Evolutionary conservation across 148 eudicot species (phyloP).

Genomic region (Rhododendron williamsianum): DNA sequence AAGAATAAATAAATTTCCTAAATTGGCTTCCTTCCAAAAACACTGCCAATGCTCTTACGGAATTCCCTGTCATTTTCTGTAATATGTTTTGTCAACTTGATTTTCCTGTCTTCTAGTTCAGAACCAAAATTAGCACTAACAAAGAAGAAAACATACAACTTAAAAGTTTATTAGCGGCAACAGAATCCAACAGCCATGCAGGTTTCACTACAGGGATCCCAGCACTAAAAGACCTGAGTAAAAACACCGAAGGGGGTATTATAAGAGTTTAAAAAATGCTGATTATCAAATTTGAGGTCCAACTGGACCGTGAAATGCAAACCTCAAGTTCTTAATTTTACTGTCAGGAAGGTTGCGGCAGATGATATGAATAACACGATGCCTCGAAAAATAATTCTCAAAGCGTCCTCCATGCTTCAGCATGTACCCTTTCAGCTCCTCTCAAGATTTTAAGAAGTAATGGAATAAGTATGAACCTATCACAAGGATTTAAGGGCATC

Average conservation of each 20-base stretch:
- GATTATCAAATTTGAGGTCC: not conserved
- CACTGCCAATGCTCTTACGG: not conserved
- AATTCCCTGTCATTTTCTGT: not conserved
- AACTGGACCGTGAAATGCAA: not conserved
- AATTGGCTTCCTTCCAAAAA: not conserved
- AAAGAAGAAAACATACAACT: conserved; percentile 53
- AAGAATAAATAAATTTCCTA: not conserved
- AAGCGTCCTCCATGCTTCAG: conserved; percentile 83
- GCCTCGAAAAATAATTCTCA: conserved; percentile 94
- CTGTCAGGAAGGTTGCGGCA: conserved; percentile 93
- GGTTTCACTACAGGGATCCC: conserved; percentile 96
- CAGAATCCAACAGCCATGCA: conserved; percentile 77
- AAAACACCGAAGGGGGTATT: not conserved
- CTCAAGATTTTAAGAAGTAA: not conserved
- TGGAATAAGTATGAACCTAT: not conserved
- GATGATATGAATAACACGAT: conserved; percentile 76
- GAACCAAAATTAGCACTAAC: not conserved
- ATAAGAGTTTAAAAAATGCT: not conserved
- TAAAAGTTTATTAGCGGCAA: conserved; percentile 69
- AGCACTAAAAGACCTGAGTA: conserved; percentile 76
- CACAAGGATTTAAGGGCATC: not conserved
- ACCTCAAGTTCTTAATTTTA: conserved; percentile 91
- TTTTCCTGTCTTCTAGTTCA: conserved; percentile 4
- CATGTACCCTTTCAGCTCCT: conserved; percentile 89
- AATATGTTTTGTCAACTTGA: not conserved